Conservation (phyloP, 23 red algal species). For the Gracilaria domingensis region DNA sequence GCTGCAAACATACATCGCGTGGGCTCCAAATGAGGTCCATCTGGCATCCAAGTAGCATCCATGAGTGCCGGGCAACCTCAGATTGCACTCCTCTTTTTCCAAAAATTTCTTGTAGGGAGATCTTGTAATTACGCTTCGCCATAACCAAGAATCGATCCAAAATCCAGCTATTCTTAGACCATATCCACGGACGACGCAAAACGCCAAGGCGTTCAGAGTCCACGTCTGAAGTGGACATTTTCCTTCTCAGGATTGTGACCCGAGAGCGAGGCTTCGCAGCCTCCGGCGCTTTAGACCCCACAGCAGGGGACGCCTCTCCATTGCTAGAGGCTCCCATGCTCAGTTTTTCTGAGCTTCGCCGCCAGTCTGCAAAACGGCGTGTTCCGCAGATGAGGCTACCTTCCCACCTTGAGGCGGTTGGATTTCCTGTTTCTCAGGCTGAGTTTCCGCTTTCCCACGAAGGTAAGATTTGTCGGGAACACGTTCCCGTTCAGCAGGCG, state of each 20-base stretch:
- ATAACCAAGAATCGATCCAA: neutral
- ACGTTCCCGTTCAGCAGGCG: slow-evolving; percentile 2
- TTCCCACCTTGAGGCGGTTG: neutral
- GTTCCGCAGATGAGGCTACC: neutral
- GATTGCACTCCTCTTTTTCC: too few relatives aligned
- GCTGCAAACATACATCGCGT: too few relatives aligned
- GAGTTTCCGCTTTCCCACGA: neutral
- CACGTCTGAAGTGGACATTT: neutral
- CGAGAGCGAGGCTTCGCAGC: neutral
- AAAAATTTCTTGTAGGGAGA: too few relatives aligned
- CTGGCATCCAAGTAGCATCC: too few relatives aligned
- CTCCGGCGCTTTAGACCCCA: neutral
- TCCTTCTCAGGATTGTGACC: neutral
- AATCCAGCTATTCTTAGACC: neutral
- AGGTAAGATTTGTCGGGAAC: slow-evolving; percentile 6
- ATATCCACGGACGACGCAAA: neutral
- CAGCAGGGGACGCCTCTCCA: neutral
- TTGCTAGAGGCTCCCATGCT: neutral
- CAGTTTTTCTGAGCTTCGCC: neutral
- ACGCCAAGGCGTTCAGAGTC: neutral
- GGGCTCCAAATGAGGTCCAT: too few relatives aligned
- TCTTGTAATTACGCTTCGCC: slow-evolving; percentile 8
- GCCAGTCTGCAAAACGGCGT: neutral
- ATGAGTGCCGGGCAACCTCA: too few relatives aligned
- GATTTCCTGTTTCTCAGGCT: neutral